Base-by-base conservation (phyloP, 805 yeast species). In the Saccharomyces eubayanus region DNA sequence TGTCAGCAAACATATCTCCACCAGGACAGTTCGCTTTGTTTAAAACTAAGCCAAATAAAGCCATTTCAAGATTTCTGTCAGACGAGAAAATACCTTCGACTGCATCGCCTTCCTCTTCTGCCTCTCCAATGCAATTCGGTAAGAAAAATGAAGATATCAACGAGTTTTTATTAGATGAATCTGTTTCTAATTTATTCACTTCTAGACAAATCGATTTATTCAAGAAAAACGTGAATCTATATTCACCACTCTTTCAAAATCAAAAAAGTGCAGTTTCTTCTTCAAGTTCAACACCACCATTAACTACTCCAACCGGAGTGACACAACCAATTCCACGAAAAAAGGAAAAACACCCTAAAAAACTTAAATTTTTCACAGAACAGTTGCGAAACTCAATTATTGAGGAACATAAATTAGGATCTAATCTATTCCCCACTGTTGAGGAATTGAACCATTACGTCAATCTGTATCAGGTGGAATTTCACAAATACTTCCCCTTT, bases 361-460 rank as follows among this genome's bases (percentile, higher is more conserved):
- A 48, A n/a, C 21, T 31, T 28, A 9, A 52, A 16, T 70, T 75
- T 36, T 79, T 82, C 54, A 75, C 79, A 1, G 78, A 77, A 49
- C 78, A 76, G 45, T 72, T 85, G 41, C 73, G 91, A 52, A 57
- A 67, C 14, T 72, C 76, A 47, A 85, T 87, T 46, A 73, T 87
- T 63, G 63, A 61, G 29, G 71, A 74, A 30, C 82, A 85, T 64
- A 77, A 79, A 57, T 69, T 87, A 54, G 68, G 75, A 28, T 77
- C 79, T 21, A 71, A 77, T 14, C 84, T 86, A 60, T 84, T 90
- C 59, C 96, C 96, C 0, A 79, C 83, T 9, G 72, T 85, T 49
- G 83, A 81, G 24, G 96, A 90, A 60, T 72, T 91, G 61, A 90
- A 89, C 66, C 78, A 81, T 48, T 91, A 88, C 67, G 78, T 86